Conservation (phyloP, 2,329 filamentous ascomycete genomes). For the Colletotrichum sp. region DNA sequence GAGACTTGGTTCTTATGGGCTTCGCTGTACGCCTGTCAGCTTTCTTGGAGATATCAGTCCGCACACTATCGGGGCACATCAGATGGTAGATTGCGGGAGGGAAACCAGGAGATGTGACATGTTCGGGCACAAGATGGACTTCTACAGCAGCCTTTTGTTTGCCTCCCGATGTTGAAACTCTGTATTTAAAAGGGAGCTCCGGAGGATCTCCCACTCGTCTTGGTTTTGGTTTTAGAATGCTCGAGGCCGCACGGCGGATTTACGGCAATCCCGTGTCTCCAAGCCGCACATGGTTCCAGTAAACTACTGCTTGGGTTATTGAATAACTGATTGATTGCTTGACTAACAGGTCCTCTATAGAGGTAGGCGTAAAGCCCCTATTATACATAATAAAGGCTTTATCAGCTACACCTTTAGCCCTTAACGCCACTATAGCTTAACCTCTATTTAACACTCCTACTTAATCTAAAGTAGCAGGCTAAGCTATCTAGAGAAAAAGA, state of each 20-base stretch:
- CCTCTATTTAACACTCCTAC: too few species aligned
- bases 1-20: not conserved
- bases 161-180: not conserved
- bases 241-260: not conserved
- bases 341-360: too few species aligned
- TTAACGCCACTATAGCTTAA: too few species aligned
- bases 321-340: too few species aligned
- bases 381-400: accelerated
- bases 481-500: too few species aligned
- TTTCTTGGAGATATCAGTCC: not conserved
- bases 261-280: not conserved
- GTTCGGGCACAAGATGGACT: not conserved
- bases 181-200: not conserved
- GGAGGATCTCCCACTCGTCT: not conserved
- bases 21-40: not conserved
- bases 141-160: not conserved
- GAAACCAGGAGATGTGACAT: not conserved
- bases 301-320: not conserved
- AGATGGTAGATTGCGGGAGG: not conserved
- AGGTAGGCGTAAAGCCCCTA: too few species aligned
- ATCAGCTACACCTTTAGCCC: too few species aligned
- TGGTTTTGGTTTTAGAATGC: not conserved
- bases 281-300: not conserved
- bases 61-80: not conserved
- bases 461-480: too few species aligned